These are phyloP conservation scores for Calamus simplicifolius DNA, from an alignment of 176 grass and related monocot genomes.

Conservation along the genomic window DNA sequence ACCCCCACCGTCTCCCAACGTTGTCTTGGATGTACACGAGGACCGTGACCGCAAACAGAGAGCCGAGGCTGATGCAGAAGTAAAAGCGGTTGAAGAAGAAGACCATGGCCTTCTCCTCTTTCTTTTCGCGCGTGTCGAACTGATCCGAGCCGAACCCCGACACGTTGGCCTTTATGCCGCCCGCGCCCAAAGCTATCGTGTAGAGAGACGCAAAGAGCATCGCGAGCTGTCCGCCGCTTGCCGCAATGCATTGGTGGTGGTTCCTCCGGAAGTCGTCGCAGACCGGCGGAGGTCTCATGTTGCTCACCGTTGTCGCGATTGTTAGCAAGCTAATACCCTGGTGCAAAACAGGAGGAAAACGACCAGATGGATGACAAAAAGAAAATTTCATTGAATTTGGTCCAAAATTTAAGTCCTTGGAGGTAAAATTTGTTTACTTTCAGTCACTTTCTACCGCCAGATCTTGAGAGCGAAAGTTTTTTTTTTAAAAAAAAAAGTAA, in stretches of 20 bases:
- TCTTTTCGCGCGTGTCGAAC: constrained; percentile 35
- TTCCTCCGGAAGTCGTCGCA: background rate
- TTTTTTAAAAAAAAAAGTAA: no score
- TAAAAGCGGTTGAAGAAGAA: constrained; percentile 42
- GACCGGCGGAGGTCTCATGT: constrained; percentile 30
- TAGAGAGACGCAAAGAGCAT: constrained; percentile 44
- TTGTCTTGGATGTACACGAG: constrained; percentile 33
- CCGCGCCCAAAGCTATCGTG: constrained; percentile 33
- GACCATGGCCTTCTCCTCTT: constrained; percentile 36
- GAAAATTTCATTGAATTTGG: no score
- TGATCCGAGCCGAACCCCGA: constrained; percentile 57
- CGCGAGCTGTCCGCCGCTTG: constrained; percentile 29
- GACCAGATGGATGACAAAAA: background rate
- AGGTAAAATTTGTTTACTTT: no score
- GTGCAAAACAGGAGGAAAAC: background rate
- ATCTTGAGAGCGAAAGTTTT: no score
- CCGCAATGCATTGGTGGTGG: constrained; percentile 23
- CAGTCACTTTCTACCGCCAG: no score
- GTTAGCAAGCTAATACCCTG: constrained; percentile 38
- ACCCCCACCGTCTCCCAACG: constrained; percentile 24
- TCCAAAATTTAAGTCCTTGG: no score
- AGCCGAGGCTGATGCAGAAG: constrained; percentile 34
- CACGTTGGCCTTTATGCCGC: constrained; percentile 56
- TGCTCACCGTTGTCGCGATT: constrained; percentile 13
- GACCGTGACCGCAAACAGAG: constrained; percentile 29